Conservation (phyloP, 257 asterid genomes). For the Ajuga chamaepitys region DNA sequence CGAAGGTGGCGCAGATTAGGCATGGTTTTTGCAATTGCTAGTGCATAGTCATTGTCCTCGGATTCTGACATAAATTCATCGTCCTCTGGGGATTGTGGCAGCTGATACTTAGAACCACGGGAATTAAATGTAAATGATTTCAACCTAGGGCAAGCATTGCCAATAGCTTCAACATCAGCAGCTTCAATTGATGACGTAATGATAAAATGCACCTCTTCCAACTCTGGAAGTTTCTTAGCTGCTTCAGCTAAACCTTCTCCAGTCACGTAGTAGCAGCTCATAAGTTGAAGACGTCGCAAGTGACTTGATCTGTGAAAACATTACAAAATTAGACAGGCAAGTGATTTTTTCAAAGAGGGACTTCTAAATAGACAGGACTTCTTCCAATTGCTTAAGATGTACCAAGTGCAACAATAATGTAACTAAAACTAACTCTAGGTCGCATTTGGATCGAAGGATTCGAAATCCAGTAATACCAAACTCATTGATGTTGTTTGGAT, state of each 20-base stretch:
- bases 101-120: constrained; percentile 39
- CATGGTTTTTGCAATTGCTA: constrained; percentile 38
- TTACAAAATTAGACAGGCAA: background rate
- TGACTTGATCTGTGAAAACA: constrained; percentile 25
- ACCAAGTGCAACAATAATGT: too few relatives aligned
- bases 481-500: too few relatives aligned
- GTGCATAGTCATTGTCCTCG: constrained; percentile 15
- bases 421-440: too few relatives aligned
- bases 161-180: background rate
- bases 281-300: constrained; percentile 30
- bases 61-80: background rate
- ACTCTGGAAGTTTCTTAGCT: constrained; percentile 20
- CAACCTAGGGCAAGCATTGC: constrained; percentile 26
- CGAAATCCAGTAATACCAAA: too few relatives aligned
- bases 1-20: constrained; percentile 29
- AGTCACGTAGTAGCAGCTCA: constrained; percentile 5
- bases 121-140: constrained; percentile 12
- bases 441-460: too few relatives aligned
- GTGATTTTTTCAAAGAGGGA: too few relatives aligned
- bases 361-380: too few relatives aligned
- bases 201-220: constrained; percentile 44
- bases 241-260: constrained; percentile 19
- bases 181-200: background rate
- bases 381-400: too few relatives aligned
- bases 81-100: background rate